These are phyloP conservation scores for Backusella sp. DNA, from an alignment of 192 early-diverging fungal species.

Conservation along the genomic window DNA sequence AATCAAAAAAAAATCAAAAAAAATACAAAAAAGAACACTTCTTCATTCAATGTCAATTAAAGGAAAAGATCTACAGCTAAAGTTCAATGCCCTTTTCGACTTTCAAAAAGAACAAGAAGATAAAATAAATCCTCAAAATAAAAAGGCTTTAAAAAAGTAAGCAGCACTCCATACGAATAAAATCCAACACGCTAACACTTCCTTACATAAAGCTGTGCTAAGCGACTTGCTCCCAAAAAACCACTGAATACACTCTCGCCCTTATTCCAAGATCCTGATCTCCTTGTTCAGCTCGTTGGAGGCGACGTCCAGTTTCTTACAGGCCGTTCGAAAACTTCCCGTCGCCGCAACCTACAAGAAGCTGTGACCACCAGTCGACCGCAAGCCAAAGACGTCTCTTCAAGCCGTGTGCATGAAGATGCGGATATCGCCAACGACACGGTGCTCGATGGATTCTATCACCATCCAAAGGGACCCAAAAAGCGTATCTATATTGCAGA, in stretches of 20 bases:
- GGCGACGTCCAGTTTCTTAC: background rate
- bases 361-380: background rate
- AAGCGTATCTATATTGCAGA: background rate
- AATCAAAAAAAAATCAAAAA: background rate
- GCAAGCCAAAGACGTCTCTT: background rate
- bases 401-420: background rate
- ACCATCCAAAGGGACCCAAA: background rate
- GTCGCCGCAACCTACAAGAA: background rate
- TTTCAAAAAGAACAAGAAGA: background rate
- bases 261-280: conserved; percentile 7
- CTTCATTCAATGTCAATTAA: background rate
- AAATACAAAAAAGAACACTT: background rate
- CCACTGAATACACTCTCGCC: background rate
- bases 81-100: background rate
- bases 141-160: background rate
- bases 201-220: background rate
- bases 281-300: background rate
- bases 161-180: background rate
- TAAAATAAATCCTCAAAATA: background rate
- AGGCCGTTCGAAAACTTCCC: background rate
- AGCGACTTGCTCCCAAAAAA: background rate
- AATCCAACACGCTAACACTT: background rate
- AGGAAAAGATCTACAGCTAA: background rate
- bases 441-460: background rate
- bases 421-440: background rate